Conservation (phyloP, 805 yeast genomes). For the Torulaspora franciscae region DNA sequence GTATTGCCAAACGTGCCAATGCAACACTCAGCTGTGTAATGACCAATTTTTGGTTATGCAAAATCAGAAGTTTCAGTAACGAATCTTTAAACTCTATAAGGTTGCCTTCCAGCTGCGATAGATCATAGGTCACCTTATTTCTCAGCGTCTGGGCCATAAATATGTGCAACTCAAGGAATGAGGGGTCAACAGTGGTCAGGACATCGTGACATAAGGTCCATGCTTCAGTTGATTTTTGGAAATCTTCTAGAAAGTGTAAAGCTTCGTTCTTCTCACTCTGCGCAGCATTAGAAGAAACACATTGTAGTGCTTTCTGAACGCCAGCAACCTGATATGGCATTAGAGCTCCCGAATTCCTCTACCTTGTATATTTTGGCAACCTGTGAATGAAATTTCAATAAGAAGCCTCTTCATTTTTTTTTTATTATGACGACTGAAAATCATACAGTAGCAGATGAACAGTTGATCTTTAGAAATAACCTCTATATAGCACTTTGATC, state of each 20-base stretch:
- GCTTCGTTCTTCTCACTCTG: conserved; percentile 40
- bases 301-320: conserved; percentile 28
- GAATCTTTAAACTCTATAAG: conserved; percentile 61
- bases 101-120: conserved; percentile 62
- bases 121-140: conserved; percentile 76
- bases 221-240: conserved; percentile 78
- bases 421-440: conserved; percentile 1
- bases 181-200: conserved; percentile 35
- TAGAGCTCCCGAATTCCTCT: not conserved
- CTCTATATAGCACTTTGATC: not conserved
- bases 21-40: conserved; percentile 79
- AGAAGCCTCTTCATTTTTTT: conserved; percentile 1
- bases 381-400: not conserved
- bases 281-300: conserved; percentile 29
- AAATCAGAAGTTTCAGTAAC: conserved; percentile 51
- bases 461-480: not conserved
- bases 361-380: not conserved
- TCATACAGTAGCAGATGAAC: not conserved
- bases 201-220: conserved; percentile 68
- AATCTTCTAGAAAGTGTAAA: conserved; percentile 59
- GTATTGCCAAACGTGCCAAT: conserved; percentile 75
- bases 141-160: conserved; percentile 91
- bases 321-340: conserved; percentile 18
- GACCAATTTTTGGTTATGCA: conserved; percentile 55
- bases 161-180: conserved; percentile 53